Base-by-base conservation (phyloP, 2,329 filamentous ascomycete species). In the Aspergillus sp. region DNA sequence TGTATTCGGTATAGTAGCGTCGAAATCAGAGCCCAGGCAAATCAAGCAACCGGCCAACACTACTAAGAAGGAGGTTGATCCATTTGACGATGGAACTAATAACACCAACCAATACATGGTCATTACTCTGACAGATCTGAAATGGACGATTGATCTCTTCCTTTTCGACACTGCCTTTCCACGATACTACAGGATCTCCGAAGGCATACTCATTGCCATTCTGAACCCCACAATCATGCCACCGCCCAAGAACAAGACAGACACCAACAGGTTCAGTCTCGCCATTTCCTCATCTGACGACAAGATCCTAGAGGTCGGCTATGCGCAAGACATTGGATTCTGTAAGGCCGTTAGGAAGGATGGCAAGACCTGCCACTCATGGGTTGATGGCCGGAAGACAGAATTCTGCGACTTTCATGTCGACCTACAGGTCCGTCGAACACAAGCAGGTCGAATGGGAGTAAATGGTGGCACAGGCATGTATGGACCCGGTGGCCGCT, bases 361-460 rank as follows among this genome's bases (percentile, higher is more conserved):
- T 72, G 94, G 95, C 41, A 85, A 90, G 59, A 79, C 84, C 50
- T 99, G 95, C 75, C 87, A 85, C 36, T 80, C 85, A 28, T 99
- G 95, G 95, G 84, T 99, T 61, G 94, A 99, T 75, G 87, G 86
- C 65, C 87, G 92, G 56, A 91, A 92, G 69, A 97, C 93, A 0
- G 89, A 96, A 68, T 91, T 90, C 73, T 99, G 95, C 78, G 92
- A 97, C 65, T 99, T 90, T 68, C 95, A 99, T 76, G 87, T 96
- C 66, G 92, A 96, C 68, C 81, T 91, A 25, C 89, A 91, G 25
- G 80, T 98, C 3, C 85, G 88, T 57, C 93, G 91, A 72, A 85
- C 87, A 71, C 82, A 86, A 30, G 81, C 86, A 10, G 81, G 83
- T 1, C 84, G 93, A 38, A 88, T 93, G 81, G 92, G 96, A 70